These are phyloP conservation scores for Colletotrichum higginsianum DNA, from an alignment of 2,329 filamentous ascomycete genomes.

Conservation along the genomic window DNA sequence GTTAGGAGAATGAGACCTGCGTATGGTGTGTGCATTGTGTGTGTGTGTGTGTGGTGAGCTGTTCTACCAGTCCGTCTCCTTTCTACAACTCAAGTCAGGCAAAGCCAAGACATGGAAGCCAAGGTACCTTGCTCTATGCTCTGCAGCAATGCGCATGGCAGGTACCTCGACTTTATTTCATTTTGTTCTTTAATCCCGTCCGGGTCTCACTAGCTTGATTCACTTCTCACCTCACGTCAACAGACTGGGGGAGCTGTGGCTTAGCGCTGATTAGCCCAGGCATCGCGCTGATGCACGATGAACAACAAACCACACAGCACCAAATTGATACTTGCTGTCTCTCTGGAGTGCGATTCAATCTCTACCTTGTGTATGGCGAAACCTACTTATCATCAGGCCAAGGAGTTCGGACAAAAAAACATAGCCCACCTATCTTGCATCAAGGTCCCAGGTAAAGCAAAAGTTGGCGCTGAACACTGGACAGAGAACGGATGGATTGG, in stretches of 20 bases:
- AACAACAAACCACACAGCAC: conserved; percentile 31
- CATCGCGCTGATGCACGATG: conserved; percentile 36
- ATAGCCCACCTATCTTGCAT: background rate
- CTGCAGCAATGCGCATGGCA: background rate
- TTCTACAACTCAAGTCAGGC: background rate
- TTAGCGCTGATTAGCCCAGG: conserved; percentile 40
- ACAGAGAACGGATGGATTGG: conserved; percentile 29
- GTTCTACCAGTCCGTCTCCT: conserved; percentile 4
- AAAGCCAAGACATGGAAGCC: background rate
- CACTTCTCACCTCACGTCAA: conserved; percentile 34
- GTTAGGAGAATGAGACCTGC: conserved; percentile 10
- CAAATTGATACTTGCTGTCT: background rate
- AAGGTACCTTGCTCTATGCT: conserved; percentile 6
- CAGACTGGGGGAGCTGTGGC: conserved; percentile 40
- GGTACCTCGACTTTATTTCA: conserved; percentile 18
- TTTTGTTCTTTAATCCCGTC: background rate
- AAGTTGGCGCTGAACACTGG: background rate
- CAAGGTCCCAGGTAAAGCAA: background rate
- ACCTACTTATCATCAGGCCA: background rate
- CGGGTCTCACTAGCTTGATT: conserved; percentile 15
- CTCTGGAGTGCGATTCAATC: background rate
- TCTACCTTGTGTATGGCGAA: background rate
- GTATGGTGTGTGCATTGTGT: background rate
- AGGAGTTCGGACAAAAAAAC: background rate
- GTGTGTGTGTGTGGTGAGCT: conserved; percentile 2